Percentiles rank a stretch among this genome's conserved stretches.
Conservation (phyloP, 164 flowering plant genomes). For the Piper longum region DNA sequence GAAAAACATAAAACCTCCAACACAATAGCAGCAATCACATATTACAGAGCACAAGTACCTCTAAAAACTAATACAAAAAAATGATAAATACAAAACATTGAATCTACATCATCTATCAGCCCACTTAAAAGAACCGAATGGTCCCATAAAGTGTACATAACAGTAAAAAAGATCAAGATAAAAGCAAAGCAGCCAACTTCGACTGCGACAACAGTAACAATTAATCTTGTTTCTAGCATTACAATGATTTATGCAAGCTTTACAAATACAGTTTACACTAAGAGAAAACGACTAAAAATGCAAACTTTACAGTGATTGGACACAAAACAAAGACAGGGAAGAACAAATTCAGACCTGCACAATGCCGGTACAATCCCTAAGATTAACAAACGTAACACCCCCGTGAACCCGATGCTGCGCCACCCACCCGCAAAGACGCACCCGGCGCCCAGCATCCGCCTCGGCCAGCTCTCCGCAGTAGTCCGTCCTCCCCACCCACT, state of each 20-base stretch:
- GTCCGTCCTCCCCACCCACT: slow-evolving; percentile 59
- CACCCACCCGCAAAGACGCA: slow-evolving; percentile 90
- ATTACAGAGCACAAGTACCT: too few relatives aligned
- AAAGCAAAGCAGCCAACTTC: background rate
- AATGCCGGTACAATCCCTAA: slow-evolving; percentile 80
- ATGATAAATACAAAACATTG: too few relatives aligned
- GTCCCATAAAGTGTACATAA: background rate
- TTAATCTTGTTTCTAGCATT: background rate
- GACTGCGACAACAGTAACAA: background rate
- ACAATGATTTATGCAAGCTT: too few relatives aligned
- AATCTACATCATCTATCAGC: too few relatives aligned
- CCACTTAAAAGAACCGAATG: too few relatives aligned
- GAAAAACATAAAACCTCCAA: too few relatives aligned
- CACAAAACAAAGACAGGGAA: background rate
- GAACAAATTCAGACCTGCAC: slow-evolving; percentile 42
- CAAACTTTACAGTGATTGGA: background rate
- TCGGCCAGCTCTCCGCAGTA: slow-evolving; percentile 54
- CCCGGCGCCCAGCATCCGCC: slow-evolving; percentile 59
- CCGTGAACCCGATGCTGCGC: slow-evolving; percentile 88
- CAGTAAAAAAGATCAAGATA: background rate
- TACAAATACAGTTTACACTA: too few relatives aligned
- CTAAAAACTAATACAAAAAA: too few relatives aligned
- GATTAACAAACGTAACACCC: slow-evolving; percentile 75
- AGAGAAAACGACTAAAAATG: background rate
- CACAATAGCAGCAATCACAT: too few relatives aligned